Conservation (phyloP, 2,329 filamentous ascomycete genomes). For the Aureobasidium namibiae region DNA sequence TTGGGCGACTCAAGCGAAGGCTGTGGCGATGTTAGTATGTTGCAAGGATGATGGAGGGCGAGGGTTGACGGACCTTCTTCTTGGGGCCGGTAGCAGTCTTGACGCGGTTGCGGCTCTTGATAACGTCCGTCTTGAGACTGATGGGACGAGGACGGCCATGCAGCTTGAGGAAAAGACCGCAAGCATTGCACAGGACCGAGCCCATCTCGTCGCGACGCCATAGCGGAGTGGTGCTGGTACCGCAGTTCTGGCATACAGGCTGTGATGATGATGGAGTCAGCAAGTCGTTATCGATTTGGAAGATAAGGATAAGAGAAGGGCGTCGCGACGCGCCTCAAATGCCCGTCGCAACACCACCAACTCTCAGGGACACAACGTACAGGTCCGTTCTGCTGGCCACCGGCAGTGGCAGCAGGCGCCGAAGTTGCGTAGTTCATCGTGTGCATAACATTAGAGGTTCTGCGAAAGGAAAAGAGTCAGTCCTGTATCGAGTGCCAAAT, state of each 20-base stretch:
- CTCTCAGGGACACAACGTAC: constrained; percentile 37
- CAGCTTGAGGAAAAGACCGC: constrained; percentile 92
- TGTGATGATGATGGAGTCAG: constrained; percentile 35
- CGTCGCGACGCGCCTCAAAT: background rate
- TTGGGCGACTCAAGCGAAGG: constrained; percentile 43
- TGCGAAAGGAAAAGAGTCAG: constrained; percentile 21
- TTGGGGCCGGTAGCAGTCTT: constrained; percentile 77
- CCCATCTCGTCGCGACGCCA: constrained; percentile 97
- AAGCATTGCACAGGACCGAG: constrained; percentile 95
- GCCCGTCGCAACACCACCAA: background rate
- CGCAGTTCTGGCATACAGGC: constrained; percentile 95
- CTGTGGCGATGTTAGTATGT: constrained; percentile 19
- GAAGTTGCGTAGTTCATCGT: constrained; percentile 55
- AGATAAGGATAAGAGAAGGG: constrained; percentile 18
- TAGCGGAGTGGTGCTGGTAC: constrained; percentile 87
- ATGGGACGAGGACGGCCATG: constrained; percentile 90
- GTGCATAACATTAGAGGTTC: constrained; percentile 38
- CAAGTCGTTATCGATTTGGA: constrained; percentile 17
- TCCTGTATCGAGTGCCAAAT: constrained; percentile 7
- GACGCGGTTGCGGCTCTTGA: constrained; percentile 97
- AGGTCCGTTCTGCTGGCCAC: constrained; percentile 52
- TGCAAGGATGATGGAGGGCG: background rate
- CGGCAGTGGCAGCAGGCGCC: constrained; percentile 57
- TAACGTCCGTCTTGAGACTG: constrained; percentile 96
- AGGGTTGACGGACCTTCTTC: constrained; percentile 37